Evolutionary conservation across 192 early-diverging fungal species (phyloP).

Genomic region (Dissophora globulifera): DNA sequence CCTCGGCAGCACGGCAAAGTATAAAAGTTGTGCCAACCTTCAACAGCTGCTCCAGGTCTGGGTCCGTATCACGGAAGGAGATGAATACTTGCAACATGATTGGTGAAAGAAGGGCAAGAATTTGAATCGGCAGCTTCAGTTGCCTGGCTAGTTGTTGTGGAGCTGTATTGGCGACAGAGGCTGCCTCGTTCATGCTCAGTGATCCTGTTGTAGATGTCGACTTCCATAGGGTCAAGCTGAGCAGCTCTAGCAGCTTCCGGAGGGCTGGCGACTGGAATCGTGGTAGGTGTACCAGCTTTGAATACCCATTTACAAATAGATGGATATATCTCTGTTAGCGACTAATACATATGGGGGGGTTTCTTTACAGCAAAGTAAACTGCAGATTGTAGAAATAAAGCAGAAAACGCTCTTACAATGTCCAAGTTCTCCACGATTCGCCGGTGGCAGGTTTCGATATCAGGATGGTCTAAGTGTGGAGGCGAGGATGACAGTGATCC

Average conservation of each 20-base stretch:
- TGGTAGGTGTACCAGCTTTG: slow-evolving; percentile 1
- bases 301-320: not conserved
- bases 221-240: slow-evolving; percentile 3
- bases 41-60: slow-evolving; percentile 13
- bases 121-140: not conserved
- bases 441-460: slow-evolving; percentile 15
- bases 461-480: too few species aligned
- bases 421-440: too few species aligned
- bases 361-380: too few species aligned
- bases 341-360: too few species aligned
- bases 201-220: not conserved
- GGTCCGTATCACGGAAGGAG: too few species aligned
- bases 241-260: slow-evolving; percentile 24
- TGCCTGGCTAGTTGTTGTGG: not conserved
- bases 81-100: not conserved
- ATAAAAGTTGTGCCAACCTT: slow-evolving; percentile 9
- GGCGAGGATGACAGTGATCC: too few species aligned
- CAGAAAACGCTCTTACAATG: too few species aligned
- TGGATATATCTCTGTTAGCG: not conserved
- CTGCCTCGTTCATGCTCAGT: too few species aligned
- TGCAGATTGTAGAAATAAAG: too few species aligned
- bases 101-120: not conserved
- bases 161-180: not conserved
- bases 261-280: not conserved
- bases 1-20: not conserved